A percentile compares a stretch with the other conserved stretches of the same genome.
Evolutionary conservation across 2,329 filamentous ascomycete species (phyloP).

Genomic region (Xylariaceae sp.): DNA sequence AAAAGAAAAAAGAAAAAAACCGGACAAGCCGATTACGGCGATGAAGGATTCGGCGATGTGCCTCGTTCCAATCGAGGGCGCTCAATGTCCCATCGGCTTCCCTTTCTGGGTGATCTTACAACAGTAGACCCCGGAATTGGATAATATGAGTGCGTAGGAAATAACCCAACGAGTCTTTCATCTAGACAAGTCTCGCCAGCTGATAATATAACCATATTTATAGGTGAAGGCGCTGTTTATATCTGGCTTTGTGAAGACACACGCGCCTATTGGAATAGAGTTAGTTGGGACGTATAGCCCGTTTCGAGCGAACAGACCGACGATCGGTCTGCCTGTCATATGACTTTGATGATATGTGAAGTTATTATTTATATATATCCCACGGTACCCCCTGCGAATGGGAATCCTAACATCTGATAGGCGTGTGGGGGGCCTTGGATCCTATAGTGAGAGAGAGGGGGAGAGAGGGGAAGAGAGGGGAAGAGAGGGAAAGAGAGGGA

Average conservation of each 20-base stretch:
- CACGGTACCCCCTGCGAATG: not conserved
- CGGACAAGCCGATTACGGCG: too few relatives aligned
- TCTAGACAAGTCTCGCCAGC: not conserved
- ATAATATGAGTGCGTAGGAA: not conserved
- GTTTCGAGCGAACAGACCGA: slow-evolving; percentile 3
- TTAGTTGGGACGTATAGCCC: slow-evolving; percentile 1
- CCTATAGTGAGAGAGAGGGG: not conserved
- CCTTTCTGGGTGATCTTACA: too few relatives aligned
- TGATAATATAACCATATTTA: not conserved
- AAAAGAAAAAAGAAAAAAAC: too few relatives aligned
- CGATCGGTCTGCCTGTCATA: not conserved
- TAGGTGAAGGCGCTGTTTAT: slow-evolving; percentile 12
- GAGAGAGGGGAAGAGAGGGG: too few relatives aligned
- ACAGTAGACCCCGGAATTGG: too few relatives aligned
- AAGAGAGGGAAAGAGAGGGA: too few relatives aligned
- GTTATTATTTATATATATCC: not conserved
- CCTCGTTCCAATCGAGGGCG: too few relatives aligned
- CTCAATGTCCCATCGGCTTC: too few relatives aligned
- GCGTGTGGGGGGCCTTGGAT: slow-evolving; percentile 4
- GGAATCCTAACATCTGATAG: not conserved
- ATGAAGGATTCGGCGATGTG: too few relatives aligned
- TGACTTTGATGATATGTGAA: not conserved
- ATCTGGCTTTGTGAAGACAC: slow-evolving; percentile 12
- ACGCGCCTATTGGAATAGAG: slow-evolving; percentile 23
- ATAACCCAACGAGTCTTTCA: not conserved